Percentiles rank a stretch among this genome's conserved stretches.
phyloP scores from a whole-genome alignment of 805 yeast species.

The Kodamaea jinghongensis region DNA sequence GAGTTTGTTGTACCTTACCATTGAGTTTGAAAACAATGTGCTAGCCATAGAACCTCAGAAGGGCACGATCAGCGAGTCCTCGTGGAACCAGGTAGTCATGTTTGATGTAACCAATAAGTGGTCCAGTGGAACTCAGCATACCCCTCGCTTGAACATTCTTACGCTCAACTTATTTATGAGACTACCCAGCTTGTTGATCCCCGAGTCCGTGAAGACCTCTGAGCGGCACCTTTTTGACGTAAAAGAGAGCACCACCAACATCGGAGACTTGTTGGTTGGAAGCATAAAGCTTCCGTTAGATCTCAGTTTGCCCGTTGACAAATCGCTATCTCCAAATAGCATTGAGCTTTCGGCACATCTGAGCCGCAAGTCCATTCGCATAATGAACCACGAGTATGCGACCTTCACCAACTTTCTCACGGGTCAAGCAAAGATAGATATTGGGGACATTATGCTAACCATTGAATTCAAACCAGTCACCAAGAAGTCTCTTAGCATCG shows the following conservation, averaged over 20 bases:
- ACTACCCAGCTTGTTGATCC: slow-evolving; percentile 63
- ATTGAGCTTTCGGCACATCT: slow-evolving; percentile 17
- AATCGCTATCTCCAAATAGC: no score
- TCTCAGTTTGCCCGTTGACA: slow-evolving; percentile 40
- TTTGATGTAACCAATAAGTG: slow-evolving; percentile 69
- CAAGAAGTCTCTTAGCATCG: slow-evolving; percentile 71
- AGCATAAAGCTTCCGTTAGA: slow-evolving; percentile 62
- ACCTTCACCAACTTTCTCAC: slow-evolving; percentile 41
- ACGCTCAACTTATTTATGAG: slow-evolving; percentile 77
- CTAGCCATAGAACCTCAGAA: slow-evolving; percentile 82
- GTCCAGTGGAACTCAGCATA: slow-evolving; percentile 13
- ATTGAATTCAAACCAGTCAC: slow-evolving; percentile 66
- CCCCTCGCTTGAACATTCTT: slow-evolving; percentile 48
- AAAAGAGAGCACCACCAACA: slow-evolving; percentile 27
- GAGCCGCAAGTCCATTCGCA: slow-evolving; percentile 41
- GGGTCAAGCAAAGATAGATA: slow-evolving; percentile 31
- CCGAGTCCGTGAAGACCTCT: slow-evolving; percentile 32
- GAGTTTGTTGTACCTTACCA: slow-evolving; percentile 76
- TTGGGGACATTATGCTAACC: slow-evolving; percentile 58
- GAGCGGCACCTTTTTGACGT: slow-evolving; percentile 32
- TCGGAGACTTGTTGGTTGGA: slow-evolving; percentile 74
- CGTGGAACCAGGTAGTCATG: slow-evolving; percentile 85
- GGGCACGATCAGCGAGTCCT: slow-evolving; percentile 74
- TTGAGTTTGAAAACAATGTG: slow-evolving; percentile 94
- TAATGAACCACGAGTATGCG: slow-evolving; percentile 58